Percentiles rank a stretch among this genome's conserved stretches.
These are phyloP conservation scores for Forsythia viridissima DNA, from an alignment of 257 asterid species.

Conservation along the genomic window DNA sequence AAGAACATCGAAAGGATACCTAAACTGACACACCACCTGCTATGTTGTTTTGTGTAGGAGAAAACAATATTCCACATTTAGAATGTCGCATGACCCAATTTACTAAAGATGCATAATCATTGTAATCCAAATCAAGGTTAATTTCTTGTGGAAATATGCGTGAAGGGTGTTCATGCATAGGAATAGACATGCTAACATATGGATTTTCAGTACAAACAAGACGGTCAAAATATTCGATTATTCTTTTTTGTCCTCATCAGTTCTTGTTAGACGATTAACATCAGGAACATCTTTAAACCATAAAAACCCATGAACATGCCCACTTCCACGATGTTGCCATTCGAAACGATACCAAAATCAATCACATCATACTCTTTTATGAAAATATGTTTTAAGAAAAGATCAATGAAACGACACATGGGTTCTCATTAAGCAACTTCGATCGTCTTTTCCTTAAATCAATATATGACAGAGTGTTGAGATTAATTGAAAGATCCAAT, in stretches of 20 bases:
- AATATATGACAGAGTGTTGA: not conserved
- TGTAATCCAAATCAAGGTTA: not conserved
- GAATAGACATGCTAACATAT: no score
- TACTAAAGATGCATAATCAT: not conserved
- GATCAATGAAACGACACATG: not conserved
- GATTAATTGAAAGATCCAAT: no score
- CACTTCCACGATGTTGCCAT: not conserved
- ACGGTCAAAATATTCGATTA: not conserved
- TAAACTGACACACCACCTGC: no score
- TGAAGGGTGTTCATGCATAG: not conserved
- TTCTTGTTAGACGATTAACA: not conserved
- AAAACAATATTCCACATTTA: no score
- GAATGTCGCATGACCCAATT: no score
- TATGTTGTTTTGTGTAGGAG: no score
- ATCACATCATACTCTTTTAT: not conserved
- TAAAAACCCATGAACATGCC: not conserved
- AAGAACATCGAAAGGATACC: no score
- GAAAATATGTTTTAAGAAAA: not conserved
- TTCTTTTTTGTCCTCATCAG: not conserved
- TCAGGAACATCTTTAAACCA: not conserved
- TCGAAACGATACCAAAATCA: not conserved
- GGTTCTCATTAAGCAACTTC: not conserved
- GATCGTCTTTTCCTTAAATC: not conserved
- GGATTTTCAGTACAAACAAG: no score
- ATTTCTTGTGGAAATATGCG: not conserved